Percentiles rank a stretch among this genome's conserved stretches.
Evolutionary conservation across 352 stramenopile species (phyloP).

Genomic region (Phytophthora agathidicida): DNA sequence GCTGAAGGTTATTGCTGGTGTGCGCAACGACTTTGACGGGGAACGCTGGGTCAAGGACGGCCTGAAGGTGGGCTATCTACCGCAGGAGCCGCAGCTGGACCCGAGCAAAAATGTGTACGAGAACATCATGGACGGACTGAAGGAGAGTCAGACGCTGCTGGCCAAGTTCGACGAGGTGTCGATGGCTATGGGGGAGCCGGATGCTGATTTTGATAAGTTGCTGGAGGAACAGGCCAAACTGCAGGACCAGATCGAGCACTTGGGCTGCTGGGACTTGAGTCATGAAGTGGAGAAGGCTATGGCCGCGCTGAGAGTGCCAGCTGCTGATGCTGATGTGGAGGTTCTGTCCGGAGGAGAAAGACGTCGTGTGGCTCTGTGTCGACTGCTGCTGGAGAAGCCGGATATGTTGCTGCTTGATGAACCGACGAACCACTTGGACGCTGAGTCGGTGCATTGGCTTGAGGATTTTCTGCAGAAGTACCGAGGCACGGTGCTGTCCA

Average conservation of each 20-base stretch:
- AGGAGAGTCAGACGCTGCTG: constrained; percentile 83
- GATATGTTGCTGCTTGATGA: constrained; percentile 98
- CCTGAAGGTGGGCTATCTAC: constrained; percentile 87
- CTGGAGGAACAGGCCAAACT: constrained; percentile 87
- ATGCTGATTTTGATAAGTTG: constrained; percentile 90
- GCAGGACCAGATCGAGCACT: constrained; percentile 86
- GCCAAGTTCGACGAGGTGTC: constrained; percentile 87
- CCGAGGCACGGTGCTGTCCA: constrained; percentile 96
- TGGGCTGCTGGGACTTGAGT: constrained; percentile 84
- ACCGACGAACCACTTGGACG: constrained; percentile 98
- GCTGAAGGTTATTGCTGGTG: constrained; percentile 96
- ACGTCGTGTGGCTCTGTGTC: constrained; percentile 95
- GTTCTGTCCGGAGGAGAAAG: constrained; percentile 94
- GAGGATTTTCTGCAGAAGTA: constrained; percentile 97
- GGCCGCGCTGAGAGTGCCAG: constrained; percentile 74
- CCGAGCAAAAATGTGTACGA: constrained; percentile 87
- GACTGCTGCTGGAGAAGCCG: constrained; percentile 95
- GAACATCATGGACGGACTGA: constrained; percentile 91
- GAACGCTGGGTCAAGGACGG: constrained; percentile 89
- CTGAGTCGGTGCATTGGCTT: constrained; percentile 96
- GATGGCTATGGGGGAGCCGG: constrained; percentile 89
- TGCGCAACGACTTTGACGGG: constrained; percentile 86
- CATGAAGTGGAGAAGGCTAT: constrained; percentile 89
- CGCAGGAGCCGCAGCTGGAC: constrained; percentile 88
- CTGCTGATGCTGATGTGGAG: constrained; percentile 67